Conservation (phyloP, 371 early-diverging fungal species). For the Lichtheimia corymbifera region DNA sequence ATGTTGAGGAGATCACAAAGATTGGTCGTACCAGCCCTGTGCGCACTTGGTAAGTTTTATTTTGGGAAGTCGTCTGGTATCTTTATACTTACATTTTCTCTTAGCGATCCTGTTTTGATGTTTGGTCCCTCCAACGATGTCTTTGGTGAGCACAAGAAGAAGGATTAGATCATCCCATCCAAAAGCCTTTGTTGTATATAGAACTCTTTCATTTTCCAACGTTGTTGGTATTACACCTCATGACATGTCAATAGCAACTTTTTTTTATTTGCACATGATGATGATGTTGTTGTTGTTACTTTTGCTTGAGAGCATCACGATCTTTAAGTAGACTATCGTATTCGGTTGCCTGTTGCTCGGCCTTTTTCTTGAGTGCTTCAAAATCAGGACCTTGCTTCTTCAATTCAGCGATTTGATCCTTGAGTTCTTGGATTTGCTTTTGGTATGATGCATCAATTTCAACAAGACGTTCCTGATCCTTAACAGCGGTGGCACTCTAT, state of each 20-base stretch:
- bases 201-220: neutral
- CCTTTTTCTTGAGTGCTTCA: slow-evolving; percentile 79
- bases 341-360: slow-evolving; percentile 66
- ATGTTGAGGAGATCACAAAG: slow-evolving; percentile 32
- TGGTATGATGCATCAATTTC: slow-evolving; percentile 37
- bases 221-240: neutral
- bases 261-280: too few species aligned
- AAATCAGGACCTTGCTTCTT: slow-evolving; percentile 59
- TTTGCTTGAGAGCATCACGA: slow-evolving; percentile 47
- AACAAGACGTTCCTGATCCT: slow-evolving; percentile 31
- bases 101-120: slow-evolving; percentile 30
- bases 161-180: neutral
- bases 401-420: slow-evolving; percentile 53
- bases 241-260: too few species aligned
- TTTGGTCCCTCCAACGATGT: slow-evolving; percentile 33
- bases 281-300: slow-evolving; percentile 9
- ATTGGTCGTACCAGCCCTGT: slow-evolving; percentile 28
- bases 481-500: slow-evolving; percentile 17
- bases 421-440: slow-evolving; percentile 29
- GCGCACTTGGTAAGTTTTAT: slow-evolving; percentile 21
- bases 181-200: slow-evolving; percentile 1
- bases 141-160: slow-evolving; percentile 19
- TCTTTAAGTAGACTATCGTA: slow-evolving; percentile 77
- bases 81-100: neutral
- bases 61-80: neutral